These are phyloP conservation scores for Cladophialophora carrionii DNA, from an alignment of 2,329 filamentous ascomycete genomes.

Conservation along the genomic window DNA sequence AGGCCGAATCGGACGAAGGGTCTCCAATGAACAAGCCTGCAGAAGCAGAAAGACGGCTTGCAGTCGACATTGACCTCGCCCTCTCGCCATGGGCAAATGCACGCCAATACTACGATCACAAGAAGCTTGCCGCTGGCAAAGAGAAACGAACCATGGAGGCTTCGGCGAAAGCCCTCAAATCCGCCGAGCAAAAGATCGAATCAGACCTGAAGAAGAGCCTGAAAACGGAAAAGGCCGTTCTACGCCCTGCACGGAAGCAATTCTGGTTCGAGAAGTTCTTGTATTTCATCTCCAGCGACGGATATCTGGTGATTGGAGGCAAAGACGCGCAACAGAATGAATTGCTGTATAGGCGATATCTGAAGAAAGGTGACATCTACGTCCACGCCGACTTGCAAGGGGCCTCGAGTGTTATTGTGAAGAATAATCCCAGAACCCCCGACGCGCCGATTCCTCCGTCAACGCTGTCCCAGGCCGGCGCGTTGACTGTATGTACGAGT, in stretches of 20 bases:
- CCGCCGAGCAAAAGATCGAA: constrained; percentile 83
- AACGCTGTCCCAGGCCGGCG: constrained; percentile 87
- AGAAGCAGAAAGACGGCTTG: constrained; percentile 53
- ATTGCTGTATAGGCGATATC: constrained; percentile 81
- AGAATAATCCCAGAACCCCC: constrained; percentile 76
- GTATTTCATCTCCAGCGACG: constrained; percentile 94
- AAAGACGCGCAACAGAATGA: constrained; percentile 90
- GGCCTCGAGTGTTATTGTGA: constrained; percentile 83
- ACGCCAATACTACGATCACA: constrained; percentile 87
- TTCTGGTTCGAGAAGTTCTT: constrained; percentile 98
- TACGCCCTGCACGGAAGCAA: constrained; percentile 79
- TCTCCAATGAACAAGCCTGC: constrained; percentile 30
- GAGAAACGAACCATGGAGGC: constrained; percentile 83
- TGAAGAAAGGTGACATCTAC: constrained; percentile 88
- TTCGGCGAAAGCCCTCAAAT: constrained; percentile 81
- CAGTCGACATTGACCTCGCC: constrained; percentile 81
- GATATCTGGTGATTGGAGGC: constrained; percentile 86
- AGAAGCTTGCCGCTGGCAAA: constrained; percentile 79
- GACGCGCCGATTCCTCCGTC: constrained; percentile 89
- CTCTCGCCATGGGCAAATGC: constrained; percentile 88
- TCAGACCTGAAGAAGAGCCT: constrained; percentile 83
- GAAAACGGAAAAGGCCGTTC: constrained; percentile 86
- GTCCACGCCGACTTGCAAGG: constrained; percentile 87
- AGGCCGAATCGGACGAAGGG: constrained; percentile 49
- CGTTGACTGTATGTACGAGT: constrained; percentile 80